phyloP scores from a whole-genome alignment of 495 filamentous ascomycete species.

The Hypoxylon cercidicola region DNA sequence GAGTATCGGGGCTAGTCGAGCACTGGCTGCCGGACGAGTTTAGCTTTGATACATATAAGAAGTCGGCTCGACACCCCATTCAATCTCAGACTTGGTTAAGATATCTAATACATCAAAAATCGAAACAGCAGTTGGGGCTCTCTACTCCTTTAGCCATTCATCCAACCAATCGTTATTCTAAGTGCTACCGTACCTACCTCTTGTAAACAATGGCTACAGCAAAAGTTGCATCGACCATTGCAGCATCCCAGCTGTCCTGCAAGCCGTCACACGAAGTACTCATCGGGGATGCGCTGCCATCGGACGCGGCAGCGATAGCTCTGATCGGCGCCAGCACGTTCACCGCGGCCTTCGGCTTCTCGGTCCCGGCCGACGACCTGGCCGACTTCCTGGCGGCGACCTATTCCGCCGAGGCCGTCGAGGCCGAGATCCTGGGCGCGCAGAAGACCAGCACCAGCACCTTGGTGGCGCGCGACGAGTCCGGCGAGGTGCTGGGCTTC shows the following conservation, averaged over 20 bases:
- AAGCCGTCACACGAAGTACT: slow-evolving; percentile 28
- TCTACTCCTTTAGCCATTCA: neutral
- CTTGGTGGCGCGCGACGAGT: slow-evolving; percentile 32
- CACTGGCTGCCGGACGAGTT: neutral
- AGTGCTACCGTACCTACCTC: no score
- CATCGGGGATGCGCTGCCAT: slow-evolving; percentile 43
- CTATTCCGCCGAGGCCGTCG: slow-evolving; percentile 41
- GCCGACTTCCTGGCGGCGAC: slow-evolving; percentile 44
- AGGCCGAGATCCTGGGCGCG: slow-evolving; percentile 42
- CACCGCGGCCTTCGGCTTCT: slow-evolving; percentile 50
- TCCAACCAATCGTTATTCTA: neutral
- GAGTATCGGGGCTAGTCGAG: neutral
- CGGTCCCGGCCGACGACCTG: slow-evolving; percentile 46
- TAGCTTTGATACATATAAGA: neutral
- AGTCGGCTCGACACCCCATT: neutral
- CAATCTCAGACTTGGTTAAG: neutral
- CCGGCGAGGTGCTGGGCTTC: slow-evolving; percentile 47
- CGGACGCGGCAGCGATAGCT: slow-evolving; percentile 48
- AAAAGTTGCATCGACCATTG: slow-evolving; percentile 20
- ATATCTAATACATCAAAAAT: neutral
- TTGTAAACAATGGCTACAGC: slow-evolving; percentile 30
- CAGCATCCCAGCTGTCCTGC: neutral
- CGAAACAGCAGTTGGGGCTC: no score
- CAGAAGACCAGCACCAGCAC: slow-evolving; percentile 44
- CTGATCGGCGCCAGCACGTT: slow-evolving; percentile 49